Base-by-base conservation (phyloP, 1,284 basidiomycete genomes). In the Cutaneotrichosporon cyanovorans region DNA sequence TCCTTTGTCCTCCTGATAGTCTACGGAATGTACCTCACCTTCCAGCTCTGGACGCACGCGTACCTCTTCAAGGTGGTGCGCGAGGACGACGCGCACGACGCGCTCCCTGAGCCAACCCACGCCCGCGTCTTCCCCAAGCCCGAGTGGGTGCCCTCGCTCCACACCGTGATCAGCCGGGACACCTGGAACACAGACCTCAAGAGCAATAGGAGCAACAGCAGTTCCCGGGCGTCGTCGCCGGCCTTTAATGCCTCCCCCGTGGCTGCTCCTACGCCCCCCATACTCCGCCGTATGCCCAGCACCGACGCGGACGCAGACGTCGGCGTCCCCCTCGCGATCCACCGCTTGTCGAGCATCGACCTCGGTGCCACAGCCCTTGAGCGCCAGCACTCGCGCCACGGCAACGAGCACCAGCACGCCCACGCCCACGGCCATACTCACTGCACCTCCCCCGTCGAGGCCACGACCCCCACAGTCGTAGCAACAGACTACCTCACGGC, bases 1-100 rank as follows among this genome's bases (percentile, higher is more conserved):
- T 66, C 69, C 37, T 70, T 82, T 62, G 76, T 82, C 46, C 66
- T 82, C 8, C 74, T 83, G 28, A 64, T 78, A 40, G 77, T 80
- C 56, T 82, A 76, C 62, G 76, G 61, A 32, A 57, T 62, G 50
- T 68, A 65, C 56, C 58, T 68, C 42, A 59, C 57, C 1, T 68
- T 64, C 59, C 65, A 66, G 63, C 76, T 82, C 54, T 82, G 78
- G 68, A 80, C 63, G 31, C 80, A 81, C 62, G 76, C 77, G 22
- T 77, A 80, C 59, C 66, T 80, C 10, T 81, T 79, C 71, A 73
- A 74, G 33, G 57, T 60, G 11, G 53, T 55, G 6, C 54, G 60
- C 8, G 55, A 59, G 21, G 40, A 47, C 9, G 45, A 55, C 1
- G 46, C 51, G 4, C 60, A 64, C 42, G 58, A 56, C 7, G 46